Evolutionary conservation across 768 basidiomycete genomes (phyloP), one percentile per base, ranked within the genome.

Genomic region (Leucocoprinus leucothites): DNA sequence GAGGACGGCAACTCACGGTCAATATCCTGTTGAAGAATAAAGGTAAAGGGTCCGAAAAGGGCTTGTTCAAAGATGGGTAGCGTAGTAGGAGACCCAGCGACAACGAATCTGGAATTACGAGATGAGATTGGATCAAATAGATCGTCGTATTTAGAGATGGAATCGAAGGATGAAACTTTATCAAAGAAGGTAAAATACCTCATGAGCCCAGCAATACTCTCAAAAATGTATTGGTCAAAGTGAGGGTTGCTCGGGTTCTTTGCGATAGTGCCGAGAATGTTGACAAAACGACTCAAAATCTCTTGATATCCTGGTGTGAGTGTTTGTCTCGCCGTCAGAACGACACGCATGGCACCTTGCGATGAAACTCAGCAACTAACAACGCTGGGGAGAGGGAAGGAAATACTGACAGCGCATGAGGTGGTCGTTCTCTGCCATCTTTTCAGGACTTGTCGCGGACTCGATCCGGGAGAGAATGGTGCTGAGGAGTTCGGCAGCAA

Each of bases 181-280:
- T n/a, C 25, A 25, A 35, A 21, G 6, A 19, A 13, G 42, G 21
- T 70, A 34, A 13, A 34, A 25, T 53, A 91, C 91, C 91, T 82
- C 76, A 97, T 88, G 61, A 99, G 73, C 1, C 88, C 95, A n/a
- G 95, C 89, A 40, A 99, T 85, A 65, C 89, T 90, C 73, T 99
- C 96, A 64, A 99, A 98, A 60, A 94, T 89, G 66, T 92, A 97
- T 68, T 98, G 97, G 68, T 97, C 95, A 70, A 99, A 98, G 61
- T 88, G 86, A 1, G 97, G 97, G 70, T 99, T 99, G 67, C 91
- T 94, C 14, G 97, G 96, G 67, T 99, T 99, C 74, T 89, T 91
- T 57, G 89, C 91, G 62, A 96, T 94, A 52, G 87, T 80, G 11
- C 89, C 87, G 26, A 98, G 78, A 63, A 98, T 95, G 24, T 72